These are phyloP conservation scores for Pueraria montana DNA, from an alignment of 306 rosid species.

Conservation along the genomic window DNA sequence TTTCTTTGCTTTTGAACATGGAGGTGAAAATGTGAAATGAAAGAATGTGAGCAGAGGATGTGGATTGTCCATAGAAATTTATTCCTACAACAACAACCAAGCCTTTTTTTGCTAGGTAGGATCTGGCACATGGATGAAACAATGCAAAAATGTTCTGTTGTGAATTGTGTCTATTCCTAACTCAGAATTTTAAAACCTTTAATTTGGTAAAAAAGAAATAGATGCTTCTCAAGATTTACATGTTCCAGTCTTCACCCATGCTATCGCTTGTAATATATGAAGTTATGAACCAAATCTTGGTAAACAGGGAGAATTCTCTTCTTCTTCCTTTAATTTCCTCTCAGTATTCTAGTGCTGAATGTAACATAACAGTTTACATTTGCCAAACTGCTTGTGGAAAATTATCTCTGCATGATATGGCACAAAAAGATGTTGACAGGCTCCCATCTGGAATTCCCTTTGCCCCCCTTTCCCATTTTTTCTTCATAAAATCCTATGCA, in stretches of 20 bases:
- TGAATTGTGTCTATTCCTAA: not conserved
- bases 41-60: slow-evolving; percentile 5
- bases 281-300: slow-evolving; percentile 25
- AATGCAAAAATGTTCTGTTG: not conserved
- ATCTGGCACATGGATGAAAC: not conserved
- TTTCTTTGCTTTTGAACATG: slow-evolving; percentile 8
- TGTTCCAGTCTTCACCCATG: not conserved
- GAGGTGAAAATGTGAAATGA: not conserved
- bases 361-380: too few species aligned
- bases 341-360: too few species aligned
- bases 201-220: not conserved
- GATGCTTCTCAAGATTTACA: slow-evolving; percentile 8
- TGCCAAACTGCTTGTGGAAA: not conserved
- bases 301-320: not conserved
- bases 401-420: slow-evolving; percentile 20
- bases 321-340: too few species aligned
- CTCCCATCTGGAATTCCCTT: not conserved
- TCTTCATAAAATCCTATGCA: not conserved
- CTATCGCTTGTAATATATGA: slow-evolving; percentile 16
- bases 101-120: not conserved
- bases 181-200: not conserved
- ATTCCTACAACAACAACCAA: slow-evolving; percentile 4
- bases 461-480: not conserved
- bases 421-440: slow-evolving; percentile 9
- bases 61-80: not conserved